Conservation (phyloP, 495 filamentous ascomycete genomes). For the Clohesyomyces aquaticus region DNA sequence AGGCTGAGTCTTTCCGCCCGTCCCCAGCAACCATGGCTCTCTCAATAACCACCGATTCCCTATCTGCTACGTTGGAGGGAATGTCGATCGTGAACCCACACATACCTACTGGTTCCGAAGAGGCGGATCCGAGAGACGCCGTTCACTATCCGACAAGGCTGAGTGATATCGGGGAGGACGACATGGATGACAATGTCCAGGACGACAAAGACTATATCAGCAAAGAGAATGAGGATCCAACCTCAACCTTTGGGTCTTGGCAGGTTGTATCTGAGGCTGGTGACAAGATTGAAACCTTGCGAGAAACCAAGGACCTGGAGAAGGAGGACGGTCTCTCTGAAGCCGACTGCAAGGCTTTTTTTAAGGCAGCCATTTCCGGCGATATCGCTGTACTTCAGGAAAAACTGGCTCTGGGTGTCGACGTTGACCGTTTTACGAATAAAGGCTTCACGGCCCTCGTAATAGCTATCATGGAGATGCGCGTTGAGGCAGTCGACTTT, state of each 20-base stretch:
- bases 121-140: neutral
- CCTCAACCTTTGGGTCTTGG: slow-evolving; percentile 6
- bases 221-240: slow-evolving; percentile 2
- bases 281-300: neutral
- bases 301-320: neutral
- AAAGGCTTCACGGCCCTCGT: slow-evolving; percentile 24
- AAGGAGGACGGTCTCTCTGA: neutral
- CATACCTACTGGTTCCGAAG: neutral
- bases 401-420: slow-evolving; percentile 18
- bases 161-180: slow-evolving; percentile 6
- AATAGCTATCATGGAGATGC: slow-evolving; percentile 17
- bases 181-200: no score
- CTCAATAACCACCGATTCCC: neutral
- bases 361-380: slow-evolving; percentile 11
- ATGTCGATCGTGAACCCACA: neutral
- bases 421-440: slow-evolving; percentile 13
- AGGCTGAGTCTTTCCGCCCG: neutral
- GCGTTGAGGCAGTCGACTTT: slow-evolving; percentile 15
- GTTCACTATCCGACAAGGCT: neutral
- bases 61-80: neutral
- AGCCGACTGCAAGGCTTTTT: slow-evolving; percentile 19
- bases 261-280: neutral
- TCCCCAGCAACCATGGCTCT: neutral
- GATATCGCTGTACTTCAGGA: slow-evolving; percentile 10
- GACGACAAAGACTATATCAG: no score